Percentiles rank a stretch among this genome's conserved stretches.
Conservation (phyloP, 2,329 filamentous ascomycete genomes). For the Sclerotiophoma versabilis region DNA sequence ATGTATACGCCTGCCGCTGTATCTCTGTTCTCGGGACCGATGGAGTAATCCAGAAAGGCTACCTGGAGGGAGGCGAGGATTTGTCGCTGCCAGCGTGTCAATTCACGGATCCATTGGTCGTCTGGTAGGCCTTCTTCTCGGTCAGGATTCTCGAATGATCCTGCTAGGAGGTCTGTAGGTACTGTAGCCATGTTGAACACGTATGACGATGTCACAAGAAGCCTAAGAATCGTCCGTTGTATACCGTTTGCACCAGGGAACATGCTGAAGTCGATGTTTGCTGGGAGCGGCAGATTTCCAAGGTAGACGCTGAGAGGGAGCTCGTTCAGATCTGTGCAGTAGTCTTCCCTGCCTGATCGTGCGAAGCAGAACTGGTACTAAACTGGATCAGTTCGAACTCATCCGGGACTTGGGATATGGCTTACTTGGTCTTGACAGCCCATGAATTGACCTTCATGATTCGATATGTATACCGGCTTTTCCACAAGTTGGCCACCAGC, state of each 20-base stretch:
- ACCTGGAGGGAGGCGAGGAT: conserved; percentile 24
- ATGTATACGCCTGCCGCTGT: background rate
- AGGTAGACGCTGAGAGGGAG: conserved; percentile 6
- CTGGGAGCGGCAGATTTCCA: conserved; percentile 8
- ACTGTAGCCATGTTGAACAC: conserved; percentile 8
- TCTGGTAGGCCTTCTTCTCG: conserved; percentile 10
- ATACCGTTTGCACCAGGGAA: conserved; percentile 22
- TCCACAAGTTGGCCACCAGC: background rate
- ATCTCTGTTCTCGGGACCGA: conserved; percentile 16
- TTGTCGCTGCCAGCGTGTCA: conserved; percentile 27
- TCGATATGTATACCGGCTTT: conserved; percentile 5
- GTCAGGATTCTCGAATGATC: conserved; percentile 4
- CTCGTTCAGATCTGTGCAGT: conserved; percentile 6
- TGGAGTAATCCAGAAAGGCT: conserved; percentile 19
- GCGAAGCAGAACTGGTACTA: conserved; percentile 15
- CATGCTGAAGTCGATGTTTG: conserved; percentile 11
- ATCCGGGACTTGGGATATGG: background rate
- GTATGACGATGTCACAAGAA: conserved; percentile 9
- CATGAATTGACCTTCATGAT: conserved; percentile 1
- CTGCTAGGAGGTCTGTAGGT: background rate
- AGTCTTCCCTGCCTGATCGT: background rate
- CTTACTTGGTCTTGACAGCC: conserved; percentile 8
- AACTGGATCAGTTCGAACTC: background rate
- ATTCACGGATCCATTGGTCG: conserved; percentile 31
- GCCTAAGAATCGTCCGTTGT: conserved; percentile 16